phyloP scores from a whole-genome alignment of 176 grass and related monocot species.

The Poa annua region DNA sequence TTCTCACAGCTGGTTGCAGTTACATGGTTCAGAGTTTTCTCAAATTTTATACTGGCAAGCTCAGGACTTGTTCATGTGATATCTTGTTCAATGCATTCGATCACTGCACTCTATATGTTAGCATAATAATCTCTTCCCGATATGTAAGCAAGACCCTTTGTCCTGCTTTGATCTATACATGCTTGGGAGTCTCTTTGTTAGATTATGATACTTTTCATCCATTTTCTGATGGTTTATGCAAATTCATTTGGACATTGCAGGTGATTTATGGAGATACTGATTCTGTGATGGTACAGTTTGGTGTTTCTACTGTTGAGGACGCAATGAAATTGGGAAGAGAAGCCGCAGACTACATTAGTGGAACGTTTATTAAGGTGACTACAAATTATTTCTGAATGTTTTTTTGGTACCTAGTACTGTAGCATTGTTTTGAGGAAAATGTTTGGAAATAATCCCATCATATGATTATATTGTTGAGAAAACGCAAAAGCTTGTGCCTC shows the following conservation, averaged over 20 bases:
- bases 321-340: slow-evolving; percentile 99
- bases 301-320: slow-evolving; percentile 72
- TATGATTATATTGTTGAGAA: neutral
- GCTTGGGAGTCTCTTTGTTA: neutral
- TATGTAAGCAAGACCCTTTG: neutral
- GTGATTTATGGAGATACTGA: slow-evolving; percentile 97
- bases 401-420: neutral
- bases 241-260: slow-evolving; percentile 50
- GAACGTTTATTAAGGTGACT: slow-evolving; percentile 94
- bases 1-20: neutral
- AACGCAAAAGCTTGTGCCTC: neutral
- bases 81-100: slow-evolving; percentile 25
- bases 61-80: slow-evolving; percentile 20
- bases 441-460: neutral
- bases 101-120: neutral
- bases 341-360: slow-evolving; percentile 86
- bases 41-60: slow-evolving; percentile 1
- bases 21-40: neutral
- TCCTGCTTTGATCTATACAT: neutral
- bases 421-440: neutral
- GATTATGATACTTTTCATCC: neutral
- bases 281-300: slow-evolving; percentile 99
- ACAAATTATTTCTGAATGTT: neutral
- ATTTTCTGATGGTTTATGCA: slow-evolving; percentile 22
- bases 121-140: neutral